Base-by-base conservation (phyloP, 257 asterid genomes). In the Buddleja alternifolia region DNA sequence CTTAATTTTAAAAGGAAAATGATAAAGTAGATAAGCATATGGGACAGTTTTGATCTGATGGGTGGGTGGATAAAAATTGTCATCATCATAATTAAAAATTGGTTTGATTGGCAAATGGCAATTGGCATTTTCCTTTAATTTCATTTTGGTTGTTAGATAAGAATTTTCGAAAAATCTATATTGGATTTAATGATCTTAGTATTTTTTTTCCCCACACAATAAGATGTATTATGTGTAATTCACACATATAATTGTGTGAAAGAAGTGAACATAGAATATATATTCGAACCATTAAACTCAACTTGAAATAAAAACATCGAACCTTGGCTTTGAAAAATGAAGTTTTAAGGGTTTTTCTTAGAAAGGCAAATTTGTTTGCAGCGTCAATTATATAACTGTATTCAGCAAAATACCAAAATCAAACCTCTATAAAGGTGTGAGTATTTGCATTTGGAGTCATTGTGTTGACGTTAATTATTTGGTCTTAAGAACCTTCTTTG, bases 41-140 rank as follows among this genome's bases (percentile, higher is more conserved):
- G 59, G 59, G 59, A 9, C 59, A 16, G 36, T 10, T 50, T 3
- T 23, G 11, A 21, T 10, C 7, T 1, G 14, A n/a, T n/a, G n/a
- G n/a, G 54, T 14, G 0, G 23, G 24, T 62, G 55, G 56, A 62
- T 42, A 45, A 63, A 25, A 42, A n/a, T 63, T 63, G 69, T 15
- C 56, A 42, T 10, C 10, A n/a, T 21, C 21, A 19, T 6, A 42
- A 41, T 21, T 14, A 14, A 12, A 3, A 4, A 53, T 20, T 53
- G 56, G 15, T 50, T 0, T 51, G 14, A n/a, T 11, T 11, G 40
- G 66, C n/a, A n/a, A n/a, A n/a, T n/a, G n/a, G n/a, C n/a, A n/a
- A n/a, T n/a, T n/a, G n/a, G n/a, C n/a, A 19, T 40, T 61, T 61
- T 61, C 11, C 11, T 41, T 2, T 11, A 8, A 48, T 48, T 48